A percentile compares a stretch with the other conserved stretches of the same genome.
Conservation (phyloP, 2,329 filamentous ascomycete genomes). For the Botryotinia narcissicola region DNA sequence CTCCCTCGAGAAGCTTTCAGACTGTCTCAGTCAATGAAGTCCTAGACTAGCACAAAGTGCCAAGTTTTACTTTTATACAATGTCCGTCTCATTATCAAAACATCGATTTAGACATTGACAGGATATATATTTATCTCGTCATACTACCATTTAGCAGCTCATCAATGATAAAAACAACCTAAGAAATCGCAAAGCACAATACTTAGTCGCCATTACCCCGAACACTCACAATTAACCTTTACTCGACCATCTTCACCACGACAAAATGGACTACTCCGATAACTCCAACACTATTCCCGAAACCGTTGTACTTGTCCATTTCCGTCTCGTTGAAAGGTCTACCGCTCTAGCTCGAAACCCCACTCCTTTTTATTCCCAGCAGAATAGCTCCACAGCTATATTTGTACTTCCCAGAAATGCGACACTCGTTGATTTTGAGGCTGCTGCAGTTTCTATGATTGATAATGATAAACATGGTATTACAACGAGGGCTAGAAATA, state of each 20-base stretch:
- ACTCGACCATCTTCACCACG: neutral
- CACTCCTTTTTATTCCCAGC: neutral
- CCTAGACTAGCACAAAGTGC: neutral
- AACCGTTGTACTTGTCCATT: neutral
- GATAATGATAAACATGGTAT: neutral
- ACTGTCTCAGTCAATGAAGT: neutral
- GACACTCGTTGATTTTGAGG: neutral
- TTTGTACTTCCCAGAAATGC: neutral
- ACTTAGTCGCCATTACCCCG: accelerated
- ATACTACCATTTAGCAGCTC: accelerated
- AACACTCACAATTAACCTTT: neutral
- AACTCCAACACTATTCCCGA: neutral
- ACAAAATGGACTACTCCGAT: neutral
- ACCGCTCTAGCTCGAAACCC: neutral
- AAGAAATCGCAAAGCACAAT: neutral
- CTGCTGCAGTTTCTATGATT: neutral
- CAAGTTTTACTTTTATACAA: accelerated
- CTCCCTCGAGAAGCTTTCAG: accelerated
- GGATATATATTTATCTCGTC: neutral
- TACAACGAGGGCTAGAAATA: neutral
- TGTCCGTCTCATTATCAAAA: neutral
- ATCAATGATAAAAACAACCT: neutral
- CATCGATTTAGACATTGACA: neutral
- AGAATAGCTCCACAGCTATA: neutral
- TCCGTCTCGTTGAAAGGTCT: neutral